phyloP scores from a whole-genome alignment of 1,139 yeast species.

The Kazachstania sp. region DNA sequence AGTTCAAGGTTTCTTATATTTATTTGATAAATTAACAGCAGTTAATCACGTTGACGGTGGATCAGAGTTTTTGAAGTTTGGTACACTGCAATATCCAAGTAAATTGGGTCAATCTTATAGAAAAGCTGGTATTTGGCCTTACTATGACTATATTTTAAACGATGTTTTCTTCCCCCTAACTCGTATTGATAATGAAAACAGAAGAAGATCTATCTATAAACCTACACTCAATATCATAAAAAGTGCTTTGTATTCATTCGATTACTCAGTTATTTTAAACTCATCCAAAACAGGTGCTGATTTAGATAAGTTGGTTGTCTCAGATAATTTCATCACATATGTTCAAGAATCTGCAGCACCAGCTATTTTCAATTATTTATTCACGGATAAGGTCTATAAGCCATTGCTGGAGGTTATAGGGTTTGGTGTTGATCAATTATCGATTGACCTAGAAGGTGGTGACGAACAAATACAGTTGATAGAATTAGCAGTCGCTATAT shows the following conservation, averaged over 20 bases:
- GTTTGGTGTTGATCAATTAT: slow-evolving; percentile 47
- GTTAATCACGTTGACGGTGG: slow-evolving; percentile 37
- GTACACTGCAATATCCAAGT: slow-evolving; percentile 49
- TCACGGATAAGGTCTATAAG: slow-evolving; percentile 49
- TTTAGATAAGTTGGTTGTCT: slow-evolving; percentile 42
- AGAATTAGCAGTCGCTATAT: slow-evolving; percentile 35
- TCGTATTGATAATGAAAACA: slow-evolving; percentile 23
- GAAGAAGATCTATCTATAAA: slow-evolving; percentile 43
- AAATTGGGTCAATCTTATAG: slow-evolving; percentile 58
- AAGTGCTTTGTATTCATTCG: slow-evolving; percentile 50
- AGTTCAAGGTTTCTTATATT: slow-evolving; percentile 51
- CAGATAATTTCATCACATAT: slow-evolving; percentile 35
- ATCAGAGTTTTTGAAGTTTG: slow-evolving; percentile 26
- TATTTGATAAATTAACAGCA: slow-evolving; percentile 29
- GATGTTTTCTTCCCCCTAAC: slow-evolving; percentile 50
- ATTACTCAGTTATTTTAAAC: slow-evolving; percentile 51
- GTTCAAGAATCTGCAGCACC: slow-evolving; percentile 60
- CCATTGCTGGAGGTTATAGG: slow-evolving; percentile 48
- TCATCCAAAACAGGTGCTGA: slow-evolving; percentile 43
- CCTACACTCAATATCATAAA: slow-evolving; percentile 46
- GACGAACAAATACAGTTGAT: slow-evolving; percentile 34
- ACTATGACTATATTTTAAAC: slow-evolving; percentile 60
- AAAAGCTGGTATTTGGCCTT: slow-evolving; percentile 69
- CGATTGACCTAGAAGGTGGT: slow-evolving; percentile 34
- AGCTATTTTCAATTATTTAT: slow-evolving; percentile 52